These are phyloP conservation scores for Mycena albidolilacea DNA, from an alignment of 768 basidiomycete species.

Conservation along the genomic window DNA sequence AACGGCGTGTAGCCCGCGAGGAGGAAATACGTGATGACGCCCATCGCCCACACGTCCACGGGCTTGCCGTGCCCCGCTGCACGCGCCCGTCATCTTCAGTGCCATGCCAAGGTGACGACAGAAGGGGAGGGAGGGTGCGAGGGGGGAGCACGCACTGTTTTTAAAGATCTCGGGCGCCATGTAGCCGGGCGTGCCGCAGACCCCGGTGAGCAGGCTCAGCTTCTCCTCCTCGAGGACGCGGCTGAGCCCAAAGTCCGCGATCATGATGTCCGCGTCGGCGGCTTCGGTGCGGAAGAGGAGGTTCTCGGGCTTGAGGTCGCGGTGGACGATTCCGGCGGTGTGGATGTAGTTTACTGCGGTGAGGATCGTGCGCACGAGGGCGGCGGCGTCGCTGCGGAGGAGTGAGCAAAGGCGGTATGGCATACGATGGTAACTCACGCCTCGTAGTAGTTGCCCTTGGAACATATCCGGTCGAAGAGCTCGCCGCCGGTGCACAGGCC, in stretches of 20 bases:
- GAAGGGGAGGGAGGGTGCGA: neutral
- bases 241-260: constrained; percentile 96
- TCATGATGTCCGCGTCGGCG: constrained; percentile 95
- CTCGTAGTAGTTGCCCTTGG: constrained; percentile 96
- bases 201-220: constrained; percentile 89
- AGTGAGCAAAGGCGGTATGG: constrained; percentile 9
- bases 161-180: constrained; percentile 98
- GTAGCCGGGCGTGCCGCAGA: constrained; percentile 96
- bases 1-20: constrained; percentile 96
- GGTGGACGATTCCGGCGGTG: constrained; percentile 91
- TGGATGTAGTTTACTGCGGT: constrained; percentile 93
- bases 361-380: constrained; percentile 88
- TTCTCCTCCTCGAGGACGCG: constrained; percentile 88
- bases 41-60: constrained; percentile 98
- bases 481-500: constrained; percentile 98
- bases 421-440: constrained; percentile 63
- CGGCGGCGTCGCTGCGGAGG: constrained; percentile 83
- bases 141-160: constrained; percentile 68
- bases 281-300: constrained; percentile 90
- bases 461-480: constrained; percentile 98
- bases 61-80: constrained; percentile 93
- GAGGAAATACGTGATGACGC: constrained; percentile 97
- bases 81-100: neutral
- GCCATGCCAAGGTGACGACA: neutral
- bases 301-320: constrained; percentile 98